Evolutionary conservation across 345 rosid genomes (phyloP).

Genomic region (Eucalyptus pauciflora): DNA sequence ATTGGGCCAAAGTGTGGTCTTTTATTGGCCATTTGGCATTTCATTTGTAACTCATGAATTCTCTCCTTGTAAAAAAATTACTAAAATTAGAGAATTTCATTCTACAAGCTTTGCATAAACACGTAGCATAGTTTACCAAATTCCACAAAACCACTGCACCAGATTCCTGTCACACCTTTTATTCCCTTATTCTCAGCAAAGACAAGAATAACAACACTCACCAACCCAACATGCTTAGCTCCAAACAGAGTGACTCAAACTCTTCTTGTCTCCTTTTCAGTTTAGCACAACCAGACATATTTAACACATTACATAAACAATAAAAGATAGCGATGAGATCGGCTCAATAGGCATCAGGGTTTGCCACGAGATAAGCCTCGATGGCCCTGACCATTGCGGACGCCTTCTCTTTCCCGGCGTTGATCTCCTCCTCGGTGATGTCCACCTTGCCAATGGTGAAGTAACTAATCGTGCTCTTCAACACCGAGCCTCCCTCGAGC

Average conservation of each 20-base stretch:
- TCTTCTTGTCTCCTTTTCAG: neutral
- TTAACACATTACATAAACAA: neutral
- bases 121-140: neutral
- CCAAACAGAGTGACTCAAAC: neutral
- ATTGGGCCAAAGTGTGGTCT: accelerated
- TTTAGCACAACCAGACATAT: neutral
- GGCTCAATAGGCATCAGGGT: no score
- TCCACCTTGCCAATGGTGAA: neutral
- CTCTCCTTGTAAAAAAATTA: neutral
- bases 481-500: neutral
- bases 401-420: neutral
- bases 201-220: neutral
- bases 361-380: neutral
- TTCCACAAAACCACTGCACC: neutral
- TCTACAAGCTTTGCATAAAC: neutral
- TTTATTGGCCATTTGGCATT: neutral
- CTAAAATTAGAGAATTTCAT: neutral
- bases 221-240: neutral
- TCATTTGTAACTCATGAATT: neutral
- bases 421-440: neutral
- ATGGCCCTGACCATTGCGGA: slow-evolving; percentile 9
- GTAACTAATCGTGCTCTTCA: slow-evolving; percentile 1
- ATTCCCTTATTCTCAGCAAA: neutral
- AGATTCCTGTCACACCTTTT: neutral
- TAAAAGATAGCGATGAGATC: neutral